Conservation (phyloP, 345 rosid species). For the Moricandia moricandioides region DNA sequence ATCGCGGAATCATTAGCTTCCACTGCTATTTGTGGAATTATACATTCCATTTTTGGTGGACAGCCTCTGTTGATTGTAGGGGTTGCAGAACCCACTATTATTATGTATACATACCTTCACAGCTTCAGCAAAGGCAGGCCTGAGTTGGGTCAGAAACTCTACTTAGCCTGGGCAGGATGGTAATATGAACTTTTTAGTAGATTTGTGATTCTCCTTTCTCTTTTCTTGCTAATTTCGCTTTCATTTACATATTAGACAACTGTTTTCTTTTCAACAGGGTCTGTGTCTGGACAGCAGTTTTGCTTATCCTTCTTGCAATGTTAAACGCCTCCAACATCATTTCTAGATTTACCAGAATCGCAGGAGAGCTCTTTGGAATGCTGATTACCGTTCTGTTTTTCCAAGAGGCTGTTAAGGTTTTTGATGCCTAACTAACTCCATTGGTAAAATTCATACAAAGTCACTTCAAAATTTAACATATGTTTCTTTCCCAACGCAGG, state of each 20-base stretch:
- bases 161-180: constrained; percentile 94
- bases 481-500: constrained; percentile 42
- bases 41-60: constrained; percentile 68
- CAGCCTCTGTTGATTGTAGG: constrained; percentile 80
- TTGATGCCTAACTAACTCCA: constrained; percentile 5
- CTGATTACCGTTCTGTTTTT: constrained; percentile 73
- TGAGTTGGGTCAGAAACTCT: constrained; percentile 60
- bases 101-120: constrained; percentile 74
- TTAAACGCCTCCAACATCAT: constrained; percentile 63
- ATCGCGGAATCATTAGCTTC: constrained; percentile 59
- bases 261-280: constrained; percentile 51
- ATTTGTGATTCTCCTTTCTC: not conserved
- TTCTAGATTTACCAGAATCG: constrained; percentile 73
- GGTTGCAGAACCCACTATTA: constrained; percentile 83
- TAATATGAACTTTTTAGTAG: constrained; percentile 13
- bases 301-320: constrained; percentile 63
- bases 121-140: constrained; percentile 60
- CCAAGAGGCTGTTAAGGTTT: constrained; percentile 80
- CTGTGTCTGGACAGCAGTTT: constrained; percentile 78
- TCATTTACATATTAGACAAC: not conserved
- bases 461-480: constrained; percentile 1
- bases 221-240: constrained; percentile 16
- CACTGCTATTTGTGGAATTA: constrained; percentile 57
- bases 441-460: not conserved
- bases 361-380: constrained; percentile 90